These are phyloP conservation scores for Stentor coeruleus DNA, from an alignment of 73 alveolate species.

Conservation along the genomic window DNA sequence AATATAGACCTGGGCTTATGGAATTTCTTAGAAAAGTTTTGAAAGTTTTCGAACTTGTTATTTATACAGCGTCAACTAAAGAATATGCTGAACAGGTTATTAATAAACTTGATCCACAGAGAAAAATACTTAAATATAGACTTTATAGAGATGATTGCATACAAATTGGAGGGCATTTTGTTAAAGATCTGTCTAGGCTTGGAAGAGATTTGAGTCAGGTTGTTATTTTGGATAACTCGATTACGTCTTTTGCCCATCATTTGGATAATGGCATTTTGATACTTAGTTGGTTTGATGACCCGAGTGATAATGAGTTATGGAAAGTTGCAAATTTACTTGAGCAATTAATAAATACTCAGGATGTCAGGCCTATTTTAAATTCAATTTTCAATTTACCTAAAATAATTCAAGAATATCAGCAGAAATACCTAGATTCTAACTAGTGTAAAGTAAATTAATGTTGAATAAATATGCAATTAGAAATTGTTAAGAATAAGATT, in stretches of 20 bases:
- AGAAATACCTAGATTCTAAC: no score
- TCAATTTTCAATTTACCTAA: no score
- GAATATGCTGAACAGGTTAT: constrained; percentile 77
- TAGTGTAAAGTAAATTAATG: no score
- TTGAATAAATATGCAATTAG: no score
- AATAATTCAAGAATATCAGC: no score
- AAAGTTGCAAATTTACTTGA: constrained; percentile 36
- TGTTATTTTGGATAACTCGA: constrained; percentile 37
- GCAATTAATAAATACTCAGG: constrained; percentile 35
- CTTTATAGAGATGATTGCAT: constrained; percentile 69
- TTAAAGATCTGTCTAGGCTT: constrained; percentile 27
- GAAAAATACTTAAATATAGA: constrained; percentile 38
- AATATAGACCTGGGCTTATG: constrained; percentile 57
- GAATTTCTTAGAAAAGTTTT: constrained; percentile 65
- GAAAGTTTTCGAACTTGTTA: constrained; percentile 69
- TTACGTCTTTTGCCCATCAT: constrained; percentile 42
- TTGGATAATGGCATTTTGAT: constrained; percentile 49
- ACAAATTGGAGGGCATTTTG: constrained; percentile 29
- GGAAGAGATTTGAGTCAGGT: constrained; percentile 26
- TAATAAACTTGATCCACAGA: constrained; percentile 53
- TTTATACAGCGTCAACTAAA: constrained; percentile 84
- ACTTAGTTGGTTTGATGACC: constrained; percentile 33
- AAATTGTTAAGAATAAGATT: no score
- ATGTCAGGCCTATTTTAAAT: constrained; percentile 33
- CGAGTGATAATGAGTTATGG: constrained; percentile 44